Evolutionary conservation across 148 eudicot species (phyloP).

Genomic region (Arbutus unedo): DNA sequence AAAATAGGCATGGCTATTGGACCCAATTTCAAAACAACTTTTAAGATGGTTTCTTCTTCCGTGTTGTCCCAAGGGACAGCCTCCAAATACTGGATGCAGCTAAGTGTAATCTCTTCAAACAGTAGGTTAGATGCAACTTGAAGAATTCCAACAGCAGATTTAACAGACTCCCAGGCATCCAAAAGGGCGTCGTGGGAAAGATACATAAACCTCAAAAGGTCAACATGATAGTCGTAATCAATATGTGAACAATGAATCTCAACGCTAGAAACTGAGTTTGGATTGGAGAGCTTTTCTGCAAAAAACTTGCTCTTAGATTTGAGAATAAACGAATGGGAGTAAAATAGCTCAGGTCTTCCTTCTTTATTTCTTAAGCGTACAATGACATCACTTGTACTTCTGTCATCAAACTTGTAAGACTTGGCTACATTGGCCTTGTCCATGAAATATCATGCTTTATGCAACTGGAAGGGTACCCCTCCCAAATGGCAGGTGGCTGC

Average conservation of each 20-base stretch:
- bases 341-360: conserved; percentile 44
- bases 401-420: conserved; percentile 28
- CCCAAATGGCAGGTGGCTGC: conserved; percentile 13
- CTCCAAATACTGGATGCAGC: conserved; percentile 67
- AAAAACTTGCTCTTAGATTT: conserved; percentile 55
- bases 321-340: conserved; percentile 37
- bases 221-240: conserved; percentile 44
- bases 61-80: conserved; percentile 76
- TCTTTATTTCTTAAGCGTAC: conserved; percentile 45
- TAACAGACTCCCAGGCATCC: conserved; percentile 59
- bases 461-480: conserved; percentile 14
- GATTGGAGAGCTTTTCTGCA: conserved; percentile 34
- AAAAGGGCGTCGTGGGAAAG: conserved; percentile 36
- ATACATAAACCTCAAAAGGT: conserved; percentile 48
- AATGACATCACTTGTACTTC: conserved; percentile 35
- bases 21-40: conserved; percentile 50
- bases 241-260: conserved; percentile 51
- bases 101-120: conserved; percentile 45
- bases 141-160: conserved; percentile 61
- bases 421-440: conserved; percentile 29
- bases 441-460: conserved; percentile 45
- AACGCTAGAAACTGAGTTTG: conserved; percentile 28
- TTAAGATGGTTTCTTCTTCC: conserved; percentile 62
- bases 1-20: conserved; percentile 59
- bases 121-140: conserved; percentile 47